phyloP scores from a whole-genome alignment of 768 basidiomycete species.

The Tylopilus vinaceipallidus region DNA sequence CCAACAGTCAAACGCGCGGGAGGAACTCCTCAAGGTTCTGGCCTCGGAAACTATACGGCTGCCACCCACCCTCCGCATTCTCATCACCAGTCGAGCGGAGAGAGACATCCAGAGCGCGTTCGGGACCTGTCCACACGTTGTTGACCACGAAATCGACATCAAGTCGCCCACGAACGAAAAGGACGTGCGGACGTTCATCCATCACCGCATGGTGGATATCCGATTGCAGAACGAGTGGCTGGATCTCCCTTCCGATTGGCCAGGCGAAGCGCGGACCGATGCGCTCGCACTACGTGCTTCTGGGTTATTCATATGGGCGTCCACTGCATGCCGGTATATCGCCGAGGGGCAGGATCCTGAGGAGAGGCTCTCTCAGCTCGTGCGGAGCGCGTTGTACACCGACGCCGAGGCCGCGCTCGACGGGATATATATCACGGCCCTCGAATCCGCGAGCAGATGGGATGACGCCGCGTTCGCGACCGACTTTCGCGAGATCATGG shows the following conservation, averaged over 20 bases:
- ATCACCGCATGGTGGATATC: slow-evolving; percentile 26
- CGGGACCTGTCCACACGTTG: slow-evolving; percentile 9
- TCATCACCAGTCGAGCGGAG: slow-evolving; percentile 35
- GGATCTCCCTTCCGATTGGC: slow-evolving; percentile 30
- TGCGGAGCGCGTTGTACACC: slow-evolving; percentile 17
- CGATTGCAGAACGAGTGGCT: slow-evolving; percentile 27
- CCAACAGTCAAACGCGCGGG: slow-evolving; percentile 18
- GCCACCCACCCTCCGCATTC: slow-evolving; percentile 28
- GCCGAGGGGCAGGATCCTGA: slow-evolving; percentile 31
- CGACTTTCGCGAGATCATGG: slow-evolving; percentile 34
- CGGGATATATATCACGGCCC: slow-evolving; percentile 30
- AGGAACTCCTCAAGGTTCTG: slow-evolving; percentile 31
- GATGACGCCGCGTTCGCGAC: slow-evolving; percentile 26
- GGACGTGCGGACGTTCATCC: slow-evolving; percentile 27
- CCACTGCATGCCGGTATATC: slow-evolving; percentile 32
- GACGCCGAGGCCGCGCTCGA: slow-evolving; percentile 31
- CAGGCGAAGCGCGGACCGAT: slow-evolving; percentile 17
- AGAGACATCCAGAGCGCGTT: slow-evolving; percentile 24
- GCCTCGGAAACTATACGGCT: slow-evolving; percentile 19
- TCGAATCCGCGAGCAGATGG: slow-evolving; percentile 32
- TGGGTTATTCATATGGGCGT: slow-evolving; percentile 35
- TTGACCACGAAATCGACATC: slow-evolving; percentile 26
- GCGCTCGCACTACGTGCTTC: slow-evolving; percentile 28
- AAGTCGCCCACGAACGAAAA: slow-evolving; percentile 21
- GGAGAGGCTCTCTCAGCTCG: slow-evolving; percentile 28